Percentiles rank a stretch among this genome's conserved stretches.
These are phyloP conservation scores for Clitopilus passeckerianus DNA, from an alignment of 768 basidiomycete genomes.

Conservation along the genomic window DNA sequence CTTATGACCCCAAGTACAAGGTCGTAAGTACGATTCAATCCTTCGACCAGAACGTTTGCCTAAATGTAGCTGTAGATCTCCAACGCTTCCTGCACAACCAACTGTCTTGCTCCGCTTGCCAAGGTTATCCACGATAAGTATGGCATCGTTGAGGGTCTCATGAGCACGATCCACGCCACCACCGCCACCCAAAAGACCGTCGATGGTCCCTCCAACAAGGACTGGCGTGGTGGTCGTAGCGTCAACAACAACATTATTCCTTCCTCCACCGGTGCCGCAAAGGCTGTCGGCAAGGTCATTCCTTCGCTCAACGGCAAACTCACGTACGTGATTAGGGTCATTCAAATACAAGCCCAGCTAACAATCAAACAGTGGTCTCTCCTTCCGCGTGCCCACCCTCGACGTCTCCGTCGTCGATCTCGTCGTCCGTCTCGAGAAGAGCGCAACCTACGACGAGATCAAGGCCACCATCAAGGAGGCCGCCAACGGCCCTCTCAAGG, in stretches of 20 bases:
- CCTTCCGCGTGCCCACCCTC: conserved; percentile 96
- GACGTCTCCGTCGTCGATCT: conserved; percentile 99
- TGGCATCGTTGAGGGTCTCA: conserved; percentile 93
- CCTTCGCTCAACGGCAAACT: conserved; percentile 96
- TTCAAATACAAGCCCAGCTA: background rate
- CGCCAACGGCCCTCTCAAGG: conserved; percentile 62
- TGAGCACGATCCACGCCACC: conserved; percentile 98
- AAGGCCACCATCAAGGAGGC: conserved; percentile 81
- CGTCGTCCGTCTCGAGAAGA: conserved; percentile 86
- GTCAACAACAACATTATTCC: conserved; percentile 99
- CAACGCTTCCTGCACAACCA: conserved; percentile 99
- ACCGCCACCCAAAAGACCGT: conserved; percentile 96
- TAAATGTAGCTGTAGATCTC: conserved; percentile 57
- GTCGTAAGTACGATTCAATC: conserved; percentile 50
- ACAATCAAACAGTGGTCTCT: conserved; percentile 57
- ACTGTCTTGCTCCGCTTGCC: conserved; percentile 98
- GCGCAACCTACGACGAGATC: conserved; percentile 85
- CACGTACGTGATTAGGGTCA: conserved; percentile 55
- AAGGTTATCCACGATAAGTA: conserved; percentile 98
- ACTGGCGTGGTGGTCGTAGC: conserved; percentile 96
- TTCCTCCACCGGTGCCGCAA: conserved; percentile 97
- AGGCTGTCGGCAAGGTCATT: conserved; percentile 98
- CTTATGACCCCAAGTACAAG: conserved; percentile 82
- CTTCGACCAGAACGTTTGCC: background rate
- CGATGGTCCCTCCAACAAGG: conserved; percentile 91